Evolutionary conservation across 1,139 yeast species (phyloP).

Genomic region (Lodderomyces orthopsilosis): DNA sequence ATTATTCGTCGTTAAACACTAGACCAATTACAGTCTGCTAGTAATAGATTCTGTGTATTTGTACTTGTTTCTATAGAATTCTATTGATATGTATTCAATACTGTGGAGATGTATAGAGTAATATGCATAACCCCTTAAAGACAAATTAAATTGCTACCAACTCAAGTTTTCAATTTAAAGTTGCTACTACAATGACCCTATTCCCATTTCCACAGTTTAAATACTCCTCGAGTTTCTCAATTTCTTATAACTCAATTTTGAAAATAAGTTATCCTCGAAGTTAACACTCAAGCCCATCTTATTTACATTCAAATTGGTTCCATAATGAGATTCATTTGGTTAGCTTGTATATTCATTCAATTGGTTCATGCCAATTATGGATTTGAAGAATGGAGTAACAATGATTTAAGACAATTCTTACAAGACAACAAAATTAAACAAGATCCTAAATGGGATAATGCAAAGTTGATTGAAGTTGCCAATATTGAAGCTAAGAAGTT

Average conservation of each 20-base stretch:
- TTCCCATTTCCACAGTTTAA: neutral
- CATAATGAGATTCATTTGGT: slow-evolving; percentile 6
- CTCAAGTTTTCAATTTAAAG: neutral
- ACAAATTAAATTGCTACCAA: neutral
- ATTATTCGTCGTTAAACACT: too few relatives aligned
- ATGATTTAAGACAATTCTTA: slow-evolving; percentile 27
- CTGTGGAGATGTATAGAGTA: too few relatives aligned
- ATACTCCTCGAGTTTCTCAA: neutral
- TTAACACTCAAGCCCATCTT: too few relatives aligned
- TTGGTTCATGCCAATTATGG: slow-evolving; percentile 8
- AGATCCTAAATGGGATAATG: slow-evolving; percentile 20
- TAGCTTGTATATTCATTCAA: slow-evolving; percentile 4
- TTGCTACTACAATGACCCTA: slow-evolving; percentile 2
- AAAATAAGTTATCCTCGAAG: too few relatives aligned
- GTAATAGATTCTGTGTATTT: too few relatives aligned
- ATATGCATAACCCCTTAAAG: neutral
- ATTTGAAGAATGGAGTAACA: slow-evolving; percentile 21
- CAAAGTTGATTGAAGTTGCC: slow-evolving; percentile 34
- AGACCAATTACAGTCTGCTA: too few relatives aligned
- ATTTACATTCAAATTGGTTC: too few relatives aligned
- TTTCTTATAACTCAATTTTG: too few relatives aligned
- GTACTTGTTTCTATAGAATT: neutral
- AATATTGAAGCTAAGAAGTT: slow-evolving; percentile 29
- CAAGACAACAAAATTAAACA: slow-evolving; percentile 33
- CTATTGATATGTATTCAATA: too few relatives aligned